Conservation (phyloP, 1,284 basidiomycete genomes). For the Puccinia polysora region DNA sequence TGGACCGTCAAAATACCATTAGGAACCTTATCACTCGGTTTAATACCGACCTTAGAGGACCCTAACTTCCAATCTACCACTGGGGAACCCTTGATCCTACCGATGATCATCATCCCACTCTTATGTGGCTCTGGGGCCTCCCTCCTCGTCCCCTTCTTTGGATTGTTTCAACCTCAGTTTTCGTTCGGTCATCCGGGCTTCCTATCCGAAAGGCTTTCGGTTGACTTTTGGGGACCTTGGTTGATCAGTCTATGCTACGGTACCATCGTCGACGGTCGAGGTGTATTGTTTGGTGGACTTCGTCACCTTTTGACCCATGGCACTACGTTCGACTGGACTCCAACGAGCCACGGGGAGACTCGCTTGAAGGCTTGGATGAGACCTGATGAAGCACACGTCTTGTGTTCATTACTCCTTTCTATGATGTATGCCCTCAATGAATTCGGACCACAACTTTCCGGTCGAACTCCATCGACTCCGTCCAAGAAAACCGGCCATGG, state of each 20-base stretch:
- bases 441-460: slow-evolving; percentile 5
- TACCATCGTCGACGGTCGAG: slow-evolving; percentile 37
- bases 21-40: slow-evolving; percentile 34
- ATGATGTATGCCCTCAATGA: slow-evolving; percentile 22
- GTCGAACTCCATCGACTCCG: not conserved
- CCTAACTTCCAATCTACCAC: slow-evolving; percentile 2
- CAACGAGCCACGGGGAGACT: not conserved
- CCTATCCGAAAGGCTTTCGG: slow-evolving; percentile 21
- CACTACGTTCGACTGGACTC: not conserved
- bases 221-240: slow-evolving; percentile 37
- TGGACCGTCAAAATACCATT: not conserved
- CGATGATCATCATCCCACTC: slow-evolving; percentile 35
- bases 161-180: slow-evolving; percentile 35
- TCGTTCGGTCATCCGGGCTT: slow-evolving; percentile 34
- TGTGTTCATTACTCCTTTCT: slow-evolving; percentile 38
- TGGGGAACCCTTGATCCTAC: slow-evolving; percentile 24
- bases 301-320: slow-evolving; percentile 1
- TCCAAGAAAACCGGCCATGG: not conserved
- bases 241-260: slow-evolving; percentile 31
- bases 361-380: slow-evolving; percentile 18
- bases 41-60: slow-evolving; percentile 23
- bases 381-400: slow-evolving; percentile 30
- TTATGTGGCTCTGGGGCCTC: slow-evolving; percentile 40
- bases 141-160: slow-evolving; percentile 35
- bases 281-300: slow-evolving; percentile 23